Evolutionary conservation across 345 rosid species (phyloP).

Genomic region (Viola odorata): DNA sequence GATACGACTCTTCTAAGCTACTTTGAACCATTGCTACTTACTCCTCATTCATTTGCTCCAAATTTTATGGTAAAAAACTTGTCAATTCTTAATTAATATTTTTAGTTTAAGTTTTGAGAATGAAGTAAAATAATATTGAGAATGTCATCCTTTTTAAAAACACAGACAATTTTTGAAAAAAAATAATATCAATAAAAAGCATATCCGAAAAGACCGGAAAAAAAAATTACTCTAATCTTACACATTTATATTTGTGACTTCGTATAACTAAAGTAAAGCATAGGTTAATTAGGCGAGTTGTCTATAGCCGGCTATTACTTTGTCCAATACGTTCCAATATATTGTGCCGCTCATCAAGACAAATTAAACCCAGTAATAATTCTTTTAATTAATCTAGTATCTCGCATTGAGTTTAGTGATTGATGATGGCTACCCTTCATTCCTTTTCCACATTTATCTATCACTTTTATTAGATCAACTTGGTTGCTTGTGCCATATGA

Average conservation of each 20-base stretch:
- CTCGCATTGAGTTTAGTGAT: constrained; percentile 23
- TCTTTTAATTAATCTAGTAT: constrained; percentile 1
- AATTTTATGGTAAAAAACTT: background rate
- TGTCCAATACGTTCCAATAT: constrained; percentile 35
- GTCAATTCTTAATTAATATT: background rate
- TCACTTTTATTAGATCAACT: constrained; percentile 8
- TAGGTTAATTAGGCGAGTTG: constrained; percentile 55
- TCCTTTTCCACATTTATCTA: constrained; percentile 13
- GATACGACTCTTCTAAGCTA: constrained; percentile 18
- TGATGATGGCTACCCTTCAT: constrained; percentile 40
- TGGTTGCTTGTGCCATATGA: constrained; percentile 28
- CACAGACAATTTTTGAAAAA: too few relatives aligned
- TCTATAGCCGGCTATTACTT: constrained; percentile 57
- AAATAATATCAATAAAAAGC: too few relatives aligned
- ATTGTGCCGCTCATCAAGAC: constrained; percentile 26
- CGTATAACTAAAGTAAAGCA: constrained; percentile 16
- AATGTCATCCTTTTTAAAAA: too few relatives aligned
- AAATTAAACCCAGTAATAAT: constrained; percentile 11
- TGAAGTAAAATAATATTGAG: background rate
- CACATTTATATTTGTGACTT: background rate
- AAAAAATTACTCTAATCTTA: background rate
- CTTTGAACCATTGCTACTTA: constrained; percentile 27
- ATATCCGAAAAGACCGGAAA: background rate
- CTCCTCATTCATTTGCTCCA: constrained; percentile 11
- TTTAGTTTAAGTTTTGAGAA: too few relatives aligned